Evolutionary conservation across 371 early-diverging fungal genomes (phyloP).

Genomic region (Gilbertella persicaria): DNA sequence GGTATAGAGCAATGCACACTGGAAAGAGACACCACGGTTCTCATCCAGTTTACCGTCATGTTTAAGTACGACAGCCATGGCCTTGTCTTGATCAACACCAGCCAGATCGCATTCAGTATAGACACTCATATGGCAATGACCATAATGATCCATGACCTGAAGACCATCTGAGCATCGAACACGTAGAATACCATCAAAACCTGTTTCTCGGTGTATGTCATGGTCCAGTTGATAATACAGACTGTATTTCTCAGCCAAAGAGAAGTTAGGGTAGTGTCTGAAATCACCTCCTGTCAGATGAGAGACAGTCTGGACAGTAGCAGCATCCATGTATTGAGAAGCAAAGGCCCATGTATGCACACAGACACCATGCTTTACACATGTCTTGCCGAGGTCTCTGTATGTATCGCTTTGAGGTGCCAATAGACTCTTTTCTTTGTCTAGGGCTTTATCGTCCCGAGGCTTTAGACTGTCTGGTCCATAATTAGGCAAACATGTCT

Average conservation of each 20-base stretch:
- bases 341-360: slow-evolving; percentile 91
- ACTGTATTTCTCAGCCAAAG: slow-evolving; percentile 64
- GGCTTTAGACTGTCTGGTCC: slow-evolving; percentile 85
- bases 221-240: slow-evolving; percentile 76
- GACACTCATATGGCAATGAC: slow-evolving; percentile 94
- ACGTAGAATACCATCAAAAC: slow-evolving; percentile 88
- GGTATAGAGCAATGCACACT: slow-evolving; percentile 93
- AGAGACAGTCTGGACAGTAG: slow-evolving; percentile 75
- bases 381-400: slow-evolving; percentile 80
- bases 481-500: slow-evolving; percentile 84
- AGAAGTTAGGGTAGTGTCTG: slow-evolving; percentile 80
- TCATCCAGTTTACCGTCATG: slow-evolving; percentile 93
- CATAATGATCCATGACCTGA: slow-evolving; percentile 88
- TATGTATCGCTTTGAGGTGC: slow-evolving; percentile 86
- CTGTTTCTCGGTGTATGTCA: slow-evolving; percentile 77
- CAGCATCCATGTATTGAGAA: slow-evolving; percentile 84
- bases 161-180: slow-evolving; percentile 91
- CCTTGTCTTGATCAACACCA: slow-evolving; percentile 87
- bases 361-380: slow-evolving; percentile 81
- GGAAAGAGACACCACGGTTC: slow-evolving; percentile 81
- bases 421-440: slow-evolving; percentile 87
- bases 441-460: slow-evolving; percentile 88
- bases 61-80: slow-evolving; percentile 83
- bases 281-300: slow-evolving; percentile 88
- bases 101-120: slow-evolving; percentile 91